These are phyloP conservation scores for Auriscalpium orientale DNA, from an alignment of 768 basidiomycete species.

Conservation along the genomic window DNA sequence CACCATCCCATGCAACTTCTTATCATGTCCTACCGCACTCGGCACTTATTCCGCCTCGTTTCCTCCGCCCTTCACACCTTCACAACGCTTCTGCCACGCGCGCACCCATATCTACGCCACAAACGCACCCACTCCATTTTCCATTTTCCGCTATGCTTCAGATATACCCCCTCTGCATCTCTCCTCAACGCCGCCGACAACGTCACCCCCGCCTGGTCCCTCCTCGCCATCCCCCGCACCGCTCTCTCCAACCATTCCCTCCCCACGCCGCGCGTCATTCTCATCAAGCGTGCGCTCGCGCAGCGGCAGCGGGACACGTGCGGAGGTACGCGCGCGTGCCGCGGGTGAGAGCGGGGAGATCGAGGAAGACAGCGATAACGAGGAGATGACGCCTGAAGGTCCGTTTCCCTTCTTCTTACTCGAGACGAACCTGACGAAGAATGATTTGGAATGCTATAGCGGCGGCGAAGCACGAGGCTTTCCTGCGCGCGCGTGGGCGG, in stretches of 20 bases:
- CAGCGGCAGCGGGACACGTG: slow-evolving; percentile 61
- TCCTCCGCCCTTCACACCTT: too few relatives aligned
- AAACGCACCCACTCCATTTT: background rate
- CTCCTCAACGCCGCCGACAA: slow-evolving; percentile 25
- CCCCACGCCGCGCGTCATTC: slow-evolving; percentile 68
- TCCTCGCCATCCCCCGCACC: background rate
- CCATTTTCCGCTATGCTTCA: slow-evolving; percentile 21
- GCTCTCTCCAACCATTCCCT: slow-evolving; percentile 27
- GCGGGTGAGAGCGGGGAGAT: slow-evolving; percentile 50
- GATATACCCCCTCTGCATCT: slow-evolving; percentile 82
- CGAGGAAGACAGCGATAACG: slow-evolving; percentile 44
- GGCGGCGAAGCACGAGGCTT: slow-evolving; percentile 74
- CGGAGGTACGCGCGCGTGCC: slow-evolving; percentile 78
- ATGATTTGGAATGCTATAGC: slow-evolving; percentile 42
- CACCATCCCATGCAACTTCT: too few relatives aligned
- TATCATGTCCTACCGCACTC: too few relatives aligned
- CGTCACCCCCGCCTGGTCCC: slow-evolving; percentile 6
- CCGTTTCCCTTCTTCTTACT: background rate
- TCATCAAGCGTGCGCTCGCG: slow-evolving; percentile 56
- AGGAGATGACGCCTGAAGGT: slow-evolving; percentile 83
- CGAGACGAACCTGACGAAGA: background rate
- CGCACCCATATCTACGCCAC: background rate
- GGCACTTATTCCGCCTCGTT: too few relatives aligned
- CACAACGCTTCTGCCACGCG: background rate
- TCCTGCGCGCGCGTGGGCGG: slow-evolving; percentile 70